These are phyloP conservation scores for Powellomyces hirtus DNA, from an alignment of 192 early-diverging fungal species.

Conservation along the genomic window DNA sequence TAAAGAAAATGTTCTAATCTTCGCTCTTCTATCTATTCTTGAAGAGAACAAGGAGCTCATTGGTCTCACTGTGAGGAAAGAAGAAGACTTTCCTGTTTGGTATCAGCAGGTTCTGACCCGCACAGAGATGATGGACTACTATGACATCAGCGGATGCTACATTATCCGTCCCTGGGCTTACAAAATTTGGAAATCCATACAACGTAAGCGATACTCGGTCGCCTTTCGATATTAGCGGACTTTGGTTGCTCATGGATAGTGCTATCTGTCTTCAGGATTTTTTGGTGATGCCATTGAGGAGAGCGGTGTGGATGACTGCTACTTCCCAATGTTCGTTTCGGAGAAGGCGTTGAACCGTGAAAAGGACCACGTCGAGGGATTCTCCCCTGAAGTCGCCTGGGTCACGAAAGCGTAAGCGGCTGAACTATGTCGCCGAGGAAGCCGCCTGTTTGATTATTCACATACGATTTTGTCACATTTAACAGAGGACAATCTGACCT, in stretches of 20 bases:
- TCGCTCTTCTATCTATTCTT: no score
- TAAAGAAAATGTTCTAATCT: constrained; percentile 39
- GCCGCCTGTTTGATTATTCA: not conserved
- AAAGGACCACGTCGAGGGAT: constrained; percentile 99
- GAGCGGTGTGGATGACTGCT: constrained; percentile 93
- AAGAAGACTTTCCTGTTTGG: constrained; percentile 89
- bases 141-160: constrained; percentile 98
- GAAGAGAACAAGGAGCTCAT: constrained; percentile 65
- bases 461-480: not conserved
- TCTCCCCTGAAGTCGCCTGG: constrained; percentile 99
- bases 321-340: constrained; percentile 99
- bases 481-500: constrained; percentile 76
- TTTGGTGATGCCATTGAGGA: constrained; percentile 88
- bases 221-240: constrained; percentile 2
- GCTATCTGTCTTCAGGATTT: constrained; percentile 59
- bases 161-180: constrained; percentile 94
- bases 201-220: constrained; percentile 66
- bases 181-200: constrained; percentile 97
- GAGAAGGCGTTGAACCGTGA: constrained; percentile 83
- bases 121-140: constrained; percentile 98
- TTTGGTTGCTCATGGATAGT: no score
- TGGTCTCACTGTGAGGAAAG: constrained; percentile 85
- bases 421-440: no score
- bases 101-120: constrained; percentile 84
- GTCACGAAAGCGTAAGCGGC: constrained; percentile 84